Conservation (phyloP, 2,329 filamentous ascomycete species). For the Penicillium griseofulvum region DNA sequence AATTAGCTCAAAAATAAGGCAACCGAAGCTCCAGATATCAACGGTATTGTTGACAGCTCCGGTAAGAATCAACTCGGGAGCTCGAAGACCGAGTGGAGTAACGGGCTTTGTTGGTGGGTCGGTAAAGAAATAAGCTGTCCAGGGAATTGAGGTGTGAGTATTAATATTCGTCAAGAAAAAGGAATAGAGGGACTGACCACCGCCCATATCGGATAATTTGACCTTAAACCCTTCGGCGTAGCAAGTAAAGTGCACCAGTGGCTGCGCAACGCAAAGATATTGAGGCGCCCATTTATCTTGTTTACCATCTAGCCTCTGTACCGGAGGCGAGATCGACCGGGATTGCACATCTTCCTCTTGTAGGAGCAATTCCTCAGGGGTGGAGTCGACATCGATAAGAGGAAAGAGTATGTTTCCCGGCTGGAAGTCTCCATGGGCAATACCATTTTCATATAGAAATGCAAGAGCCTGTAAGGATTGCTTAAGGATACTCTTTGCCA, state of each 20-base stretch:
- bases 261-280: slow-evolving; percentile 29
- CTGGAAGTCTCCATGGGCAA: slow-evolving; percentile 27
- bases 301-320: slow-evolving; percentile 27
- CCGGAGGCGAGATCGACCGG: slow-evolving; percentile 16
- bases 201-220: slow-evolving; percentile 34
- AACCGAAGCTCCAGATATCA: slow-evolving; percentile 34
- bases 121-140: slow-evolving; percentile 25
- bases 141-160: slow-evolving; percentile 7
- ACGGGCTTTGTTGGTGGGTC: slow-evolving; percentile 24
- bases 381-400: slow-evolving; percentile 19
- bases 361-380: slow-evolving; percentile 18
- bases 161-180: slow-evolving; percentile 9
- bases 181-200: slow-evolving; percentile 20
- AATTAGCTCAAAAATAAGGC: slow-evolving; percentile 33
- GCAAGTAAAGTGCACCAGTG: slow-evolving; percentile 25
- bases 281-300: slow-evolving; percentile 30
- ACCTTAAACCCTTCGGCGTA: slow-evolving; percentile 22
- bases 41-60: slow-evolving; percentile 21
- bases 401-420: slow-evolving; percentile 26
- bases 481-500: slow-evolving; percentile 27
- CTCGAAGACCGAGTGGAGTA: slow-evolving; percentile 27
- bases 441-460: slow-evolving; percentile 26
- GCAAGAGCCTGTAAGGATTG: slow-evolving; percentile 24
- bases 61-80: slow-evolving; percentile 30
- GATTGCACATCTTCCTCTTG: slow-evolving; percentile 24